Percentiles rank a stretch among this genome's conserved stretches.
Evolutionary conservation across 2,329 filamentous ascomycete species (phyloP).

Genomic region (Microcyclospora pomicola): DNA sequence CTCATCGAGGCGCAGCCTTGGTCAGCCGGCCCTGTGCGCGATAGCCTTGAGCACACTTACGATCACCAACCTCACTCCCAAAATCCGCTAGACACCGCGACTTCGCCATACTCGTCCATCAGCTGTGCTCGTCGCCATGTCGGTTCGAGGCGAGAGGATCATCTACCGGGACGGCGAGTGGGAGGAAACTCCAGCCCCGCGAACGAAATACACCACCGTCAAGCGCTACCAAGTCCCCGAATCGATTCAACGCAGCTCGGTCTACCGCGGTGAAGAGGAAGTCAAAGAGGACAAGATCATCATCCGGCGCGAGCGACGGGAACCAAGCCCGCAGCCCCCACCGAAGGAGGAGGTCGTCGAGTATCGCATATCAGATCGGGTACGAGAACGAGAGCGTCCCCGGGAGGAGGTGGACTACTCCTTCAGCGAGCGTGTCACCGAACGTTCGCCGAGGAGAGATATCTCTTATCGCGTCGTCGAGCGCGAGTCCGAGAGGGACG

Average conservation of each 20-base stretch:
- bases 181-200: constrained; percentile 13
- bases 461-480: constrained; percentile 21
- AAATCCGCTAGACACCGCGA: no score
- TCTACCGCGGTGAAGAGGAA: constrained; percentile 20
- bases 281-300: constrained; percentile 35
- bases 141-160: constrained; percentile 22
- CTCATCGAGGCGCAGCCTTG: no score
- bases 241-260: constrained; percentile 21
- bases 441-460: constrained; percentile 18
- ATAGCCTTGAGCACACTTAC: no score
- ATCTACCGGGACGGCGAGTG: constrained; percentile 34
- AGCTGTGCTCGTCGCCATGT: constrained; percentile 14
- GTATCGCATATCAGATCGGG: constrained; percentile 14
- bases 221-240: constrained; percentile 47
- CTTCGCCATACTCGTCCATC: no score
- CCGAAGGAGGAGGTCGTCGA: constrained; percentile 12
- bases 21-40: no score
- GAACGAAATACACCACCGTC: constrained; percentile 41
- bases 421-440: constrained; percentile 28
- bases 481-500: constrained; percentile 14
- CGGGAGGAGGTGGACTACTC: constrained; percentile 18
- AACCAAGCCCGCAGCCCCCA: constrained; percentile 7
- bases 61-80: no score
- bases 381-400: constrained; percentile 8
- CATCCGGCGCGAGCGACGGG: constrained; percentile 28